Conservation (phyloP, 768 basidiomycete species). For the Tephrocybe sp. region DNA sequence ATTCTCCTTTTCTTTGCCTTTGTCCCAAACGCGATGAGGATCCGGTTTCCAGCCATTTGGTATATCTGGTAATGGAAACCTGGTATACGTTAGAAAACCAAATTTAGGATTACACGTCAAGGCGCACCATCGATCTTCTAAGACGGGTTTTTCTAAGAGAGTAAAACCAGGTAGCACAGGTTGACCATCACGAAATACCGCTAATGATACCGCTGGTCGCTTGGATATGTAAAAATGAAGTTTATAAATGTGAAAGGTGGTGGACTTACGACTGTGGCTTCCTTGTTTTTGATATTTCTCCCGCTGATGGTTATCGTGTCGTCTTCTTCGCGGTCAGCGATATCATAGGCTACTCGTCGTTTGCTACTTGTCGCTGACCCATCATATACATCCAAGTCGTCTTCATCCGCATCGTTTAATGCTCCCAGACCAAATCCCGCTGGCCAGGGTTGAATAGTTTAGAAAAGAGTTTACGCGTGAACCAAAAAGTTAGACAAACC, state of each 20-base stretch:
- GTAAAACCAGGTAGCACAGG: constrained; percentile 75
- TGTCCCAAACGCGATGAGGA: constrained; percentile 72
- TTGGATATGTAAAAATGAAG: constrained; percentile 26
- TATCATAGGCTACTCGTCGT: constrained; percentile 64
- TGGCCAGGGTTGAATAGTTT: constrained; percentile 22
- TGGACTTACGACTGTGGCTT: constrained; percentile 26
- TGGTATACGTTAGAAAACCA: constrained; percentile 25
- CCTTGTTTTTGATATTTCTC: constrained; percentile 19
- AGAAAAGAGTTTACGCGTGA: background rate
- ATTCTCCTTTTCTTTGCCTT: constrained; percentile 48
- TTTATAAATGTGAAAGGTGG: constrained; percentile 1
- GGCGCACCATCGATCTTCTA: constrained; percentile 67
- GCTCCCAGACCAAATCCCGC: constrained; percentile 90
- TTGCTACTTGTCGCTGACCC: constrained; percentile 30
- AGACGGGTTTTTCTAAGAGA: constrained; percentile 61
- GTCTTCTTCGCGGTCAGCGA: constrained; percentile 61
- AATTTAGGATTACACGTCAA: background rate
- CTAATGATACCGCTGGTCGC: constrained; percentile 26
- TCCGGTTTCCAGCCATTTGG: constrained; percentile 85
- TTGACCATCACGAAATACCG: constrained; percentile 71
- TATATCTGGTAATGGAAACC: constrained; percentile 83
- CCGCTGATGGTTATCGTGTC: constrained; percentile 45
- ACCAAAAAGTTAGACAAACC: constrained; percentile 30
- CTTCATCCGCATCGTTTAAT: constrained; percentile 91
- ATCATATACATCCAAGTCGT: constrained; percentile 86